Conservation (phyloP, 805 yeast genomes). For the Helenozyma baotianmanensis region DNA sequence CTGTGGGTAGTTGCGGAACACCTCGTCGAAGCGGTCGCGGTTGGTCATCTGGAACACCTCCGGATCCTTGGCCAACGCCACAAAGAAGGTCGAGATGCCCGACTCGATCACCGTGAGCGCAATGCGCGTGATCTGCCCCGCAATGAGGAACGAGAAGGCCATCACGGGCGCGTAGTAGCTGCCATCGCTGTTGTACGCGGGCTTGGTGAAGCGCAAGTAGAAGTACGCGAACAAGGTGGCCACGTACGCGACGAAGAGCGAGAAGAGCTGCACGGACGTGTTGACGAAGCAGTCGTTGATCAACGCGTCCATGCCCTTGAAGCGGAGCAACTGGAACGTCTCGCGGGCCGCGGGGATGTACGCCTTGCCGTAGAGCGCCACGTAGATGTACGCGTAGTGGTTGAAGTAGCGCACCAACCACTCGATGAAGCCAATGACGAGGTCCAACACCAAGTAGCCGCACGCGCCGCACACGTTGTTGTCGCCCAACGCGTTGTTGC, state of each 20-base stretch:
- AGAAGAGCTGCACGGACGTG: slow-evolving; percentile 72
- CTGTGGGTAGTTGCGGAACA: slow-evolving; percentile 63
- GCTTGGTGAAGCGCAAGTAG: slow-evolving; percentile 63
- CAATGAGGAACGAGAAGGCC: slow-evolving; percentile 68
- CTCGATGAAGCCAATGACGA: slow-evolving; percentile 60
- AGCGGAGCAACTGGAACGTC: slow-evolving; percentile 72
- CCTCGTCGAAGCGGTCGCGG: slow-evolving; percentile 60
- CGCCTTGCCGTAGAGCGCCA: slow-evolving; percentile 81
- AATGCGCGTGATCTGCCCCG: slow-evolving; percentile 70
- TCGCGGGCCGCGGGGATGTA: slow-evolving; percentile 75
- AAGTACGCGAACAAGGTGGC: slow-evolving; percentile 60
- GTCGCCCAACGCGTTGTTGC: slow-evolving; percentile 47
- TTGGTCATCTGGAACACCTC: slow-evolving; percentile 72
- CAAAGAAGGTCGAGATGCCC: slow-evolving; percentile 79
- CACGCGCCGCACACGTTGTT: slow-evolving; percentile 52
- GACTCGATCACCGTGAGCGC: slow-evolving; percentile 72
- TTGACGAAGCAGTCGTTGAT: slow-evolving; percentile 80
- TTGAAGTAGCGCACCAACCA: slow-evolving; percentile 85
- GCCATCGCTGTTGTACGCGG: slow-evolving; percentile 58
- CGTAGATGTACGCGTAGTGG: slow-evolving; percentile 82
- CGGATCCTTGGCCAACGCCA: slow-evolving; percentile 81
- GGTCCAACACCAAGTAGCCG: slow-evolving; percentile 50
- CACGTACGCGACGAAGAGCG: slow-evolving; percentile 62
- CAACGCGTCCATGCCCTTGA: slow-evolving; percentile 79
- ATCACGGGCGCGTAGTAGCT: slow-evolving; percentile 65